A percentile compares a stretch with the other conserved stretches of the same genome.
These are phyloP conservation scores for Eucalyptus albens DNA, from an alignment of 345 rosid genomes.

Conservation along the genomic window DNA sequence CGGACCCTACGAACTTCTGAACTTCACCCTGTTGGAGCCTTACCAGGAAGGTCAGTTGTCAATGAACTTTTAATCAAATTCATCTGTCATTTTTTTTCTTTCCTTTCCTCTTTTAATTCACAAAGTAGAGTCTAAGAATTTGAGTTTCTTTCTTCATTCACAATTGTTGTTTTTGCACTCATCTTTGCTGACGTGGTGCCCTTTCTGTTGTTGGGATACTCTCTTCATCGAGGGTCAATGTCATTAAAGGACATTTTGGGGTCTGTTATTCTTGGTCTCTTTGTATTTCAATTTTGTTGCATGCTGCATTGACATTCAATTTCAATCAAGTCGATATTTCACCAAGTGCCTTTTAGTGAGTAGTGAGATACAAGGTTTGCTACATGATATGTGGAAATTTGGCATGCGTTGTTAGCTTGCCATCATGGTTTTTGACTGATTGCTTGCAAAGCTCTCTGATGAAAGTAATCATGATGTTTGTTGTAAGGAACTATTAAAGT, in stretches of 20 bases:
- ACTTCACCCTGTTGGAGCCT: conserved; percentile 43
- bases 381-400: background rate
- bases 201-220: background rate
- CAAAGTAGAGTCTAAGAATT: background rate
- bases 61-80: background rate
- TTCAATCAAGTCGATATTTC: background rate
- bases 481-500: background rate
- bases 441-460: background rate
- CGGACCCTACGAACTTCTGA: conserved; percentile 90
- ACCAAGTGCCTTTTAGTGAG: background rate
- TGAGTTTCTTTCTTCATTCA: background rate
- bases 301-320: background rate
- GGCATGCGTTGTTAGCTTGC: background rate
- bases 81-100: background rate
- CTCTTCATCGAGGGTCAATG: background rate
- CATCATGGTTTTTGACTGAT: background rate
- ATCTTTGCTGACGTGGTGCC: background rate
- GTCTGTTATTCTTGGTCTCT: background rate
- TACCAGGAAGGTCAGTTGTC: conserved; percentile 56
- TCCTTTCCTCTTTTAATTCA: background rate
- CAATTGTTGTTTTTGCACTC: background rate
- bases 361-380: background rate
- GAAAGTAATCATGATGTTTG: background rate
- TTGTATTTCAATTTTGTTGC: background rate
- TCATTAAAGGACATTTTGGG: background rate